Conservation (phyloP, 352 stramenopile species). For the Globisporangium takayamanum region DNA sequence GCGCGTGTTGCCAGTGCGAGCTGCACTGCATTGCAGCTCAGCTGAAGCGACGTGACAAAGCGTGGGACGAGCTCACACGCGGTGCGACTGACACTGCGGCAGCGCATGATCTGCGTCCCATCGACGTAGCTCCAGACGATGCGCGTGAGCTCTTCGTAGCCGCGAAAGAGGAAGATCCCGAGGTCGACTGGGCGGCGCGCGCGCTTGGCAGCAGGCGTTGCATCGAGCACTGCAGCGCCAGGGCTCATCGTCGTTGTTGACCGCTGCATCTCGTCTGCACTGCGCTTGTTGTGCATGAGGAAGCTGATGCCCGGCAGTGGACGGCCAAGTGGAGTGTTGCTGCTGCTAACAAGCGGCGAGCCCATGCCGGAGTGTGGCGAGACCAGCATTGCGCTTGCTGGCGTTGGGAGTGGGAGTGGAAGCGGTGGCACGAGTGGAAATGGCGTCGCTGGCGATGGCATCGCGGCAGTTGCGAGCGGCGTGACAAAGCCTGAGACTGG, state of each 20-base stretch:
- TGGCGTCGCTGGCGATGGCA: background rate
- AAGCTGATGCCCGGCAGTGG: slow-evolving; percentile 28
- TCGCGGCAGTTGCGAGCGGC: background rate
- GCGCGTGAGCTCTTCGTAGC: slow-evolving; percentile 58
- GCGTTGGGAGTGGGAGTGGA: too few species aligned
- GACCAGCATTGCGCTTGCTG: too few species aligned
- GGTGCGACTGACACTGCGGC: slow-evolving; percentile 42
- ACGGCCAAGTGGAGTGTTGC: background rate
- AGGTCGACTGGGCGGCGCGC: slow-evolving; percentile 17
- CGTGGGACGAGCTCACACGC: slow-evolving; percentile 36
- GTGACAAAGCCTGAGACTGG: background rate
- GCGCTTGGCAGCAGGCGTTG: slow-evolving; percentile 14
- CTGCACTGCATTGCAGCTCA: slow-evolving; percentile 77
- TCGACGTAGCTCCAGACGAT: slow-evolving; percentile 79
- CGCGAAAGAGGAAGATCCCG: slow-evolving; percentile 50
- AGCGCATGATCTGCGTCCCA: slow-evolving; percentile 71
- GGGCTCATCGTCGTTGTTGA: slow-evolving; percentile 19
- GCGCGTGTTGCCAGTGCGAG: slow-evolving; percentile 39
- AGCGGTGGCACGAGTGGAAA: background rate
- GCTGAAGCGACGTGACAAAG: slow-evolving; percentile 66
- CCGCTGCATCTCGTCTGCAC: slow-evolving; percentile 29
- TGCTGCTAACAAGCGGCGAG: slow-evolving; percentile 1
- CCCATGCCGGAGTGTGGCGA: background rate
- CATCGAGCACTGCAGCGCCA: slow-evolving; percentile 16
- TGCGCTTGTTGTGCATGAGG: slow-evolving; percentile 33